Base-by-base conservation (phyloP, 495 filamentous ascomycete genomes). In the Neurospora sp. region DNA sequence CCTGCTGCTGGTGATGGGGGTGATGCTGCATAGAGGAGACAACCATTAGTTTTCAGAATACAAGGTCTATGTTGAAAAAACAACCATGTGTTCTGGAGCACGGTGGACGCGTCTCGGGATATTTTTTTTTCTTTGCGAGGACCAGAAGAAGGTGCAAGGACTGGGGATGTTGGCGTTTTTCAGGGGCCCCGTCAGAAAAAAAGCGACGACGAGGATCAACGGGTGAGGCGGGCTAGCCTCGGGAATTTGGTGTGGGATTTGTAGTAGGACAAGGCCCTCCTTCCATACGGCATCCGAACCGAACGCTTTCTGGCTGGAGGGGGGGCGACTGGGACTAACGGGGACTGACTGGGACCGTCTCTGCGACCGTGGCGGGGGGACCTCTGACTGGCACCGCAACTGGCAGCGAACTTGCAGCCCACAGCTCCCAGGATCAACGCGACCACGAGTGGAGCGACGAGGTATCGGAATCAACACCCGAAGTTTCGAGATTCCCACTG, bases 21-120 rank as follows among this genome's bases (percentile, higher is more conserved):
- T 87, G 87, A 80, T 89, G 87, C 83, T 89, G 87, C 82, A 86
- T 85, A 81, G 81, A 84, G 82, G 81, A 82, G 76, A 84, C 77
- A 81, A 84, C 82, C 82, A 84, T 86, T 84, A 86, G 84, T 82
- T 76, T 77, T 79, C 70, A 74, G 70, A 69, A 72, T 72, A 77
- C 72, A 77, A 78, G 75, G 76, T 80, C 78, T 74, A 73, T 79
- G 78, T 69, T 74, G 73, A 79, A 77, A 78, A 74, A 74, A 80
- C 78, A 76, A 77, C 70, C 74, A 77, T 76, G 75, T 74, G 74
- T 73, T 73, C 48, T 69, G 75, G 69, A 76, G 76, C 75, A 76
- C 77, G 72, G 72, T 70, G 78, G 77, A 81, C 83, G 81, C 76
- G 80, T 80, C 80, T 80, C 77, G 78, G 80, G 79, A 78, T 81